These are phyloP conservation scores for Taiozyma sp. DNA, from an alignment of 1,139 yeast genomes.

Conservation along the genomic window DNA sequence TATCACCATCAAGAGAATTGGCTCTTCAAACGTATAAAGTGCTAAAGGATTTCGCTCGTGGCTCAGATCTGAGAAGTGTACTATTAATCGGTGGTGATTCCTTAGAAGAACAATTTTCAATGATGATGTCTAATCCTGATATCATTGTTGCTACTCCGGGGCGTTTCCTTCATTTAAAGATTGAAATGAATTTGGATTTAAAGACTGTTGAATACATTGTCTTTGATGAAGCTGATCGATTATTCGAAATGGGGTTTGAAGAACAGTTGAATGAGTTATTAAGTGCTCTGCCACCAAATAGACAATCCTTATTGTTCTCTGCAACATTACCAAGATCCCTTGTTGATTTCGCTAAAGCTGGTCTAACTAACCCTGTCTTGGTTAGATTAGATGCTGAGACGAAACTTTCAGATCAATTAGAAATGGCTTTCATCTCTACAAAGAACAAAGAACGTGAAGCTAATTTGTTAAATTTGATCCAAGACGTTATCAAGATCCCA, in stretches of 20 bases:
- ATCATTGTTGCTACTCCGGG: constrained; percentile 97
- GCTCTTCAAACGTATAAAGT: constrained; percentile 90
- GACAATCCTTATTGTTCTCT: constrained; percentile 88
- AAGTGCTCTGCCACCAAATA: constrained; percentile 71
- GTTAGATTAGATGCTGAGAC: constrained; percentile 91
- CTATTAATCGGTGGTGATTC: constrained; percentile 96
- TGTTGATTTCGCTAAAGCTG: constrained; percentile 97
- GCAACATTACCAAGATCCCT: constrained; percentile 92
- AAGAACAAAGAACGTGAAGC: constrained; percentile 91
- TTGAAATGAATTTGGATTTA: constrained; percentile 89
- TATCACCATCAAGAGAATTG: constrained; percentile 92
- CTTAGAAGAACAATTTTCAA: constrained; percentile 88
- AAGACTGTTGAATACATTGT: constrained; percentile 83
- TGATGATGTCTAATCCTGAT: constrained; percentile 94
- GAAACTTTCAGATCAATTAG: constrained; percentile 83
- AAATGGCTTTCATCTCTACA: constrained; percentile 81
- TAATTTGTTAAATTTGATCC: constrained; percentile 66
- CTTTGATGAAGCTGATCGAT: constrained; percentile 96
- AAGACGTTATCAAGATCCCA: constrained; percentile 84
- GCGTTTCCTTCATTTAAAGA: constrained; percentile 89
- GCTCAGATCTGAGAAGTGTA: constrained; percentile 77
- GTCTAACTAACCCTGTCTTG: constrained; percentile 84
- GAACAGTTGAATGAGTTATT: constrained; percentile 90
- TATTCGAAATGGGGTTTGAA: constrained; percentile 96
- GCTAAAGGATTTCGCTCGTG: constrained; percentile 81